Evolutionary conservation across 75 land plant species (phyloP).

Genomic region (Pinus taeda): DNA sequence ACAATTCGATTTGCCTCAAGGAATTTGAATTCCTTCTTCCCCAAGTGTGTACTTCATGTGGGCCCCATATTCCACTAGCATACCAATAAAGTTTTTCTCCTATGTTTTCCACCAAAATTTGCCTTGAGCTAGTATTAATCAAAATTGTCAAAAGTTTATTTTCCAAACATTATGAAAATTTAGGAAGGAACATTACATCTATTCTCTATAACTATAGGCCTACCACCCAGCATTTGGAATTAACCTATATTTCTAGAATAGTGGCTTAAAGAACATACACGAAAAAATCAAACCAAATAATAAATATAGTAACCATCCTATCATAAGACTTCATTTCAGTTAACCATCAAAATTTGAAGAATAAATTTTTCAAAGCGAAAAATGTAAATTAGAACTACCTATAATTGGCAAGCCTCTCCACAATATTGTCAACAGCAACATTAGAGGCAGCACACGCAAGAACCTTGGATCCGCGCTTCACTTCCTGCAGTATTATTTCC

Average conservation of each 20-base stretch:
- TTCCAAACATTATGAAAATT: no score
- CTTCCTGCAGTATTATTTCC: slow-evolving; percentile 95
- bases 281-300: not conserved
- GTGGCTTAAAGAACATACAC: not conserved
- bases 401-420: slow-evolving; percentile 84
- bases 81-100: no score
- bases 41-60: no score
- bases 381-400: slow-evolving; percentile 36
- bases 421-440: slow-evolving; percentile 98
- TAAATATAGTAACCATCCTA: not conserved
- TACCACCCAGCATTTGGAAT: not conserved
- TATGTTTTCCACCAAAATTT: no score
- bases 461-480: slow-evolving; percentile 88
- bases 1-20: no score
- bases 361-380: not conserved
- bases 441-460: slow-evolving; percentile 98
- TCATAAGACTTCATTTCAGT: not conserved
- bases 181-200: no score
- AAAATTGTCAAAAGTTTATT: no score
- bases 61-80: no score
- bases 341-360: not conserved
- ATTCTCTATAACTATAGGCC: not conserved
- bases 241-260: not conserved
- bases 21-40: no score
- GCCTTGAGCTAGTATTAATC: no score